Base-by-base conservation (phyloP, 2,329 filamentous ascomycete species). In the Colletotrichum orbiculare region DNA sequence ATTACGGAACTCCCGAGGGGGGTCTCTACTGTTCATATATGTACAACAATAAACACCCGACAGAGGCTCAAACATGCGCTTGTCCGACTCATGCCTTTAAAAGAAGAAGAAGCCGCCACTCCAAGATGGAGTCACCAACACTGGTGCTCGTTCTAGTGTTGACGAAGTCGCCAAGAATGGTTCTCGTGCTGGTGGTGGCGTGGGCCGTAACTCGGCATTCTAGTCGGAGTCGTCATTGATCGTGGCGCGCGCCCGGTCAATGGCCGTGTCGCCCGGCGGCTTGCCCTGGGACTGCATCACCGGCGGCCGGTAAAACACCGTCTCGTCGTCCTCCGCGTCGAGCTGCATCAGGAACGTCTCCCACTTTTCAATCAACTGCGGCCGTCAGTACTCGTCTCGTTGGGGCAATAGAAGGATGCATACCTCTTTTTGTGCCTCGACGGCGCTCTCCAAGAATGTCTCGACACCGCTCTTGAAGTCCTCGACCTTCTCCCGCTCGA, bases 381-480 rank as follows among this genome's bases (percentile, higher is more conserved):
- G 8, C 67, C 74, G 72, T 41, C 38, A 60, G n/a, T n/a, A 15
- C 4, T 34, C 1, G 4, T n/a, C 5, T 46, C 48, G 10, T 11
- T 12, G 9, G 15, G 13, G 13, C 12, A 34, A 8, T 17, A 17
- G 43, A 3, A 46, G 11, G 41, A 2, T 45, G 46, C 87, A 78
- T 76, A 96, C 95, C 90, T 99, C 96, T 80, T 99, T 99, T 81
- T 99, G 96, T 60, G 95, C 96, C 79, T 99, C 96, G 4, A 99
- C 94, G 4, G 96, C 93, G 73, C 96, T 94, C 82, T 99, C 96
- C 71, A 99, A 79, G 79, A 97, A 99, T 1, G 96, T 99, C 82
- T 99, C 96, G 2, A 99, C 94, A 0, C 94, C 95, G 68, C 92
- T 96, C 84, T 99, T 99, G 79, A 99, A 99, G 76, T 99, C 96